Conservation (phyloP, 169 alveolate species). For the Plasmodium vivax region DNA sequence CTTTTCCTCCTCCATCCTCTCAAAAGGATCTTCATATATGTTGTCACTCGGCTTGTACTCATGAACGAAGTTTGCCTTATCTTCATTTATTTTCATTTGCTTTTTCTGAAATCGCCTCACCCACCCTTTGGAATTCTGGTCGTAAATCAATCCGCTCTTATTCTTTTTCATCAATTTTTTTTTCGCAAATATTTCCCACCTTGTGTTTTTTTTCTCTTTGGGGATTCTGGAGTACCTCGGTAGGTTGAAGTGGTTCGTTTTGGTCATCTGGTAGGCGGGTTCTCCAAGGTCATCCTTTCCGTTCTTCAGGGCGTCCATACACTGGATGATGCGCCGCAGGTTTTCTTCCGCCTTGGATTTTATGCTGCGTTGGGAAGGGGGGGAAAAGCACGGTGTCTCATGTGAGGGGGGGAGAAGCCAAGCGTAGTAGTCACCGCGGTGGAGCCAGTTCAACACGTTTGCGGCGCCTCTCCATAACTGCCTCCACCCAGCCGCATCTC, state of each 20-base stretch:
- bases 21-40: conserved; percentile 56
- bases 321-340: not conserved
- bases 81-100: conserved; percentile 48
- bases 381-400: not conserved
- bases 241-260: conserved; percentile 18
- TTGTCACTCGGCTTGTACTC: conserved; percentile 33
- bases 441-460: not conserved
- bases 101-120: conserved; percentile 54
- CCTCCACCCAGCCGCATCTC: not conserved
- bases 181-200: conserved; percentile 35
- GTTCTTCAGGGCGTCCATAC: conserved; percentile 11
- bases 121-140: conserved; percentile 35
- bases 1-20: conserved; percentile 35
- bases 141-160: conserved; percentile 35
- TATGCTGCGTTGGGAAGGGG: not conserved
- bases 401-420: not conserved
- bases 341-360: conserved; percentile 22
- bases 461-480: not conserved
- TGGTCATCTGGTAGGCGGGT: not conserved
- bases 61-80: conserved; percentile 27
- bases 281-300: conserved; percentile 15
- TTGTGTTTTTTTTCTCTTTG: conserved; percentile 32
- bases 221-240: conserved; percentile 54
- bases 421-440: not conserved
- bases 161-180: conserved; percentile 21